Evolutionary conservation across 768 basidiomycete species (phyloP).

Genomic region (Lactifluus rugatus): DNA sequence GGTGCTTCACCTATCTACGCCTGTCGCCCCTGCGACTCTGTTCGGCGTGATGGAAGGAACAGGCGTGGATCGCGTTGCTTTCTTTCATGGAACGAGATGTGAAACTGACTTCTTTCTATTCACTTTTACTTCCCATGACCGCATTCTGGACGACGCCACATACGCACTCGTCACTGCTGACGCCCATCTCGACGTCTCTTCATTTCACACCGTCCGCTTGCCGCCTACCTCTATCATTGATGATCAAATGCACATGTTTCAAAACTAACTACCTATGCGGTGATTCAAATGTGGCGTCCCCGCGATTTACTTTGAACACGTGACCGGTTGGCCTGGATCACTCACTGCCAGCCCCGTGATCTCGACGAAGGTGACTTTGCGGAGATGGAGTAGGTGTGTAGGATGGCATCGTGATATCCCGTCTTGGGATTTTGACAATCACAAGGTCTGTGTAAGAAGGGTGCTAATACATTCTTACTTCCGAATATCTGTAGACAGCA

Average conservation of each 20-base stretch:
- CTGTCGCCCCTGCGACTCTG: slow-evolving; percentile 1
- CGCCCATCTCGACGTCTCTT: background rate
- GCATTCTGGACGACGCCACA: slow-evolving; percentile 9
- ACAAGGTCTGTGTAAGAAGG: background rate
- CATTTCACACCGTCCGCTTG: background rate
- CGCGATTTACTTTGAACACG: background rate
- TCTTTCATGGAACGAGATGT: slow-evolving; percentile 7
- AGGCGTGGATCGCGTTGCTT: slow-evolving; percentile 5
- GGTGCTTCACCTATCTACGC: slow-evolving; percentile 17
- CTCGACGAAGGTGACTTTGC: slow-evolving; percentile 89
- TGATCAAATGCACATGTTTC: background rate
- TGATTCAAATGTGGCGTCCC: background rate
- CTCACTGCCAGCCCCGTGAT: slow-evolving; percentile 63
- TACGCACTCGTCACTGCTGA: slow-evolving; percentile 4
- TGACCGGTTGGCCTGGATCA: background rate
- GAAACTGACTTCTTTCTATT: slow-evolving; percentile 10
- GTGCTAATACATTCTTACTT: background rate
- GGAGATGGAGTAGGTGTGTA: slow-evolving; percentile 47
- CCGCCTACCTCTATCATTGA: background rate
- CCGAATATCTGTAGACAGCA: background rate
- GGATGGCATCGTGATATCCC: background rate
- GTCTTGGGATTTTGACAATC: background rate
- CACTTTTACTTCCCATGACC: slow-evolving; percentile 3
- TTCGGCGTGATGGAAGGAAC: background rate
- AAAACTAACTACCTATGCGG: background rate